phyloP scores from a whole-genome alignment of 1,139 yeast genomes.

The Ogataea hybrid region DNA sequence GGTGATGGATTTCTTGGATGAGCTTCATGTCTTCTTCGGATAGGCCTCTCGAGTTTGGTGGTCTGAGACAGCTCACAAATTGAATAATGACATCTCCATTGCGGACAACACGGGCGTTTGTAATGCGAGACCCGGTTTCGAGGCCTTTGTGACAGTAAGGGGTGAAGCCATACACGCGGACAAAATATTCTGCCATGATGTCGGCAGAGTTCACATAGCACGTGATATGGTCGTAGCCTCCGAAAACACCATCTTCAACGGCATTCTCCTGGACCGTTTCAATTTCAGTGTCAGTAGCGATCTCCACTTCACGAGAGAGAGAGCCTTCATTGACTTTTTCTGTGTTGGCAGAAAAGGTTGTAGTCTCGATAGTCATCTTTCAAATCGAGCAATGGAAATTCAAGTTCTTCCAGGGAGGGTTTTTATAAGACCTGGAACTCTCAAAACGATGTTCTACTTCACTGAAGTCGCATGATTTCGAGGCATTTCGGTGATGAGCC shows the following conservation, averaged over 20 bases:
- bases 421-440: no score
- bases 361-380: no score
- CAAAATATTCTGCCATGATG: conserved; percentile 55
- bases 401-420: no score
- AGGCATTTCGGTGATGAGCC: no score
- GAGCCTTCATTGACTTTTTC: no score
- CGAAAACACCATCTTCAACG: conserved; percentile 3
- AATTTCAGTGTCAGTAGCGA: no score
- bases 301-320: no score
- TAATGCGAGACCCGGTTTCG: conserved; percentile 60
- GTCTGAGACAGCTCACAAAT: conserved; percentile 35
- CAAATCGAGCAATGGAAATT: no score
- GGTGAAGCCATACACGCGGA: conserved; percentile 58
- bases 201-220: conserved; percentile 70
- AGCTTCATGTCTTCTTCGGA: conserved; percentile 25
- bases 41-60: conserved; percentile 18
- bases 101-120: conserved; percentile 58
- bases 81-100: conserved; percentile 63
- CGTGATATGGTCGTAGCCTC: conserved; percentile 49
- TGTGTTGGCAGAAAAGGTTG: no score
- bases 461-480: no score
- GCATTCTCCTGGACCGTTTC: no score
- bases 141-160: conserved; percentile 63
- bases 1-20: conserved; percentile 41
- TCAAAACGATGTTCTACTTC: no score